Conservation (phyloP, 2,329 filamentous ascomycete genomes). For the Ophiostoma australiae region DNA sequence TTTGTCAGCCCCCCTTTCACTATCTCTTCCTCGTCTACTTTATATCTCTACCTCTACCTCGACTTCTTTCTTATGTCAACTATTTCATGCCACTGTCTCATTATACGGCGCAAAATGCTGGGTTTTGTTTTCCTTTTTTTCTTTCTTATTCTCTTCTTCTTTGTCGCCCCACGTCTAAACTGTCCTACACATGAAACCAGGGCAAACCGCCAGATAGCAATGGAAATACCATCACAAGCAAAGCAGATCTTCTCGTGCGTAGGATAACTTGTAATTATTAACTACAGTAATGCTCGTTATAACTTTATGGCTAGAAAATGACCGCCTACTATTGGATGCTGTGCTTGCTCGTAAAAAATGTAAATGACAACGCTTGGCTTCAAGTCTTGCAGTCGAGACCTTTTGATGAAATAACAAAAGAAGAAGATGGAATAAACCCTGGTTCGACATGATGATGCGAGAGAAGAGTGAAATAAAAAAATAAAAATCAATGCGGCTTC, state of each 20-base stretch:
- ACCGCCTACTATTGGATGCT: neutral
- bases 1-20: neutral
- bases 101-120: neutral
- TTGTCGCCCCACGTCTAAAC: neutral
- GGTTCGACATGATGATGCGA: neutral
- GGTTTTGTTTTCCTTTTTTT: neutral
- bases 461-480: neutral
- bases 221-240: neutral
- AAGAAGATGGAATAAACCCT: no score
- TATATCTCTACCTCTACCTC: neutral
- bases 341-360: neutral
- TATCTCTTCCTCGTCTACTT: neutral
- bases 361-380: neutral
- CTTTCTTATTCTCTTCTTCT: neutral
- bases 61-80: neutral
- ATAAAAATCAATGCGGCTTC: neutral
- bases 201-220: conserved; percentile 9
- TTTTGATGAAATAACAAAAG: neutral
- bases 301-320: neutral
- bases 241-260: neutral
- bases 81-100: neutral
- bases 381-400: neutral
- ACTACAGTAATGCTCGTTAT: no score
- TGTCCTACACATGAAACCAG: neutral
- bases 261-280: neutral